Percentiles rank a stretch among this genome's conserved stretches.
Evolutionary conservation across 2,329 filamentous ascomycete species (phyloP).

Genomic region (Colletotrichum cordylinicola): DNA sequence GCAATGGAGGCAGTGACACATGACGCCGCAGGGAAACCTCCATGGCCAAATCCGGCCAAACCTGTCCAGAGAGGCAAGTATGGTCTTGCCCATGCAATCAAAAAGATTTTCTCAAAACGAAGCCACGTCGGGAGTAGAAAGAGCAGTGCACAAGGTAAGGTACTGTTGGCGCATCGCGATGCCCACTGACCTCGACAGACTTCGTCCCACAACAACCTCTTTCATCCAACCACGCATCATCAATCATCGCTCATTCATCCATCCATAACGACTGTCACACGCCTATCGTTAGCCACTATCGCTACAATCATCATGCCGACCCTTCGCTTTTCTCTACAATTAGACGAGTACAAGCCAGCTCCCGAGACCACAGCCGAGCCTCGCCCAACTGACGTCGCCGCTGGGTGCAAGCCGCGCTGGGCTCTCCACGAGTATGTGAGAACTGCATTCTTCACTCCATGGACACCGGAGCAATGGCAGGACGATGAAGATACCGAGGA

Average conservation of each 20-base stretch:
- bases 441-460: rapidly evolving
- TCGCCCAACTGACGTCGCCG: not conserved
- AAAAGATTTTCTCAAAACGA: not conserved
- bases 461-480: not conserved
- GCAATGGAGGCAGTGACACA: not conserved
- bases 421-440: not conserved
- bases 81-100: rapidly evolving
- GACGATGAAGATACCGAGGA: not conserved
- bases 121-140: not conserved
- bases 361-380: not conserved
- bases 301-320: not conserved
- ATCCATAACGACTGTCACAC: not conserved
- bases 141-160: not conserved
- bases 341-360: not conserved
- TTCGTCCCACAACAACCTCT: not conserved
- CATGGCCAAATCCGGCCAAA: not conserved
- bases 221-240: not conserved
- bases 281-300: not conserved
- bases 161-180: not conserved
- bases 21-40: not conserved
- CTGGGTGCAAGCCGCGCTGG: not conserved
- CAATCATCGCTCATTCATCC: not conserved
- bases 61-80: not conserved
- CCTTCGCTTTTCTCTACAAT: not conserved
- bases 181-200: not conserved